A percentile compares a stretch with the other conserved stretches of the same genome.
These are phyloP conservation scores for Claviceps digitariae DNA, from an alignment of 2,329 filamentous ascomycete species.

Conservation along the genomic window DNA sequence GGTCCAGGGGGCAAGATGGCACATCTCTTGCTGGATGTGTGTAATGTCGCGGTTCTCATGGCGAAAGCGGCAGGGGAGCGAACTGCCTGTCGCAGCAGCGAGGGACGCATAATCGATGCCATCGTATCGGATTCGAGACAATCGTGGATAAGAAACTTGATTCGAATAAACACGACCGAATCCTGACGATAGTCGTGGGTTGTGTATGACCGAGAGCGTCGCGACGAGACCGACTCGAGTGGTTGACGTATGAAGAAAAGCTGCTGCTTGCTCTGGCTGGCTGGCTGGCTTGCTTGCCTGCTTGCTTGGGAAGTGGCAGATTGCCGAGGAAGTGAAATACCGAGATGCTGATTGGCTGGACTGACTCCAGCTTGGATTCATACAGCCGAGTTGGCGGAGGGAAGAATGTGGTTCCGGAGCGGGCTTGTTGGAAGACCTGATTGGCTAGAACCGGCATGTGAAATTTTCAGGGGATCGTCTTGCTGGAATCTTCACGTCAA, in stretches of 20 bases:
- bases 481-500: no score
- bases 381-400: constrained; percentile 12
- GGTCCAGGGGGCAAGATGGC: constrained; percentile 74
- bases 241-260: not conserved
- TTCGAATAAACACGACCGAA: not conserved
- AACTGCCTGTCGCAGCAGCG: constrained; percentile 39
- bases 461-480: constrained; percentile 7
- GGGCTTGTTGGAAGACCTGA: constrained; percentile 8
- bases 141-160: not conserved
- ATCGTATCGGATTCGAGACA: constrained; percentile 21
- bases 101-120: constrained; percentile 43
- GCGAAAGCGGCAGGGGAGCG: constrained; percentile 19
- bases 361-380: constrained; percentile 13
- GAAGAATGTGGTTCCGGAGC: constrained; percentile 16
- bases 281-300: constrained; percentile 5
- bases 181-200: not conserved
- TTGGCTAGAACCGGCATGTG: constrained; percentile 17
- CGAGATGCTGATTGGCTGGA: constrained; percentile 29
- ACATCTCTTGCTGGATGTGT: constrained; percentile 64
- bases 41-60: constrained; percentile 64
- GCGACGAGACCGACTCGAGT: not conserved
- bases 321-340: constrained; percentile 41
- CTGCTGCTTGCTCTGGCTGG: not conserved
- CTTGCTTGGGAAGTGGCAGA: constrained; percentile 9
- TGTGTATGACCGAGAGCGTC: not conserved